A percentile compares a stretch with the other conserved stretches of the same genome.
phyloP scores from a whole-genome alignment of 2,329 filamentous ascomycete genomes.

The Akanthomyces uredinophilus region DNA sequence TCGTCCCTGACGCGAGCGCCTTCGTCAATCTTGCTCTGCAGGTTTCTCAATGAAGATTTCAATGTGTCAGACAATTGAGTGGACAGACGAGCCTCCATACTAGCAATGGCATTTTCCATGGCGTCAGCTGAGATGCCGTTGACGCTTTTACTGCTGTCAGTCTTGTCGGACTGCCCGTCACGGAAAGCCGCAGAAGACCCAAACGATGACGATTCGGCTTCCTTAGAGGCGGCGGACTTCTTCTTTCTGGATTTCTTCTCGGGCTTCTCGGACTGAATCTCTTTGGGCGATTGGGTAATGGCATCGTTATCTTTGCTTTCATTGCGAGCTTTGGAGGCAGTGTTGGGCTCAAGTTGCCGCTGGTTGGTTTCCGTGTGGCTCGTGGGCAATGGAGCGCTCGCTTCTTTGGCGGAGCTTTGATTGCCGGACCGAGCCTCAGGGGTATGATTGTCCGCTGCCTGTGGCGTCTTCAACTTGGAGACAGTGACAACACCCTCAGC shows the following conservation, averaged over 20 bases:
- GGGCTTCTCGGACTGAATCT: slow-evolving; percentile 47
- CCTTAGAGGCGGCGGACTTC: slow-evolving; percentile 49
- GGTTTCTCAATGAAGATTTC: slow-evolving; percentile 53
- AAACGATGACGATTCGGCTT: slow-evolving; percentile 43
- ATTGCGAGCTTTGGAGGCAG: slow-evolving; percentile 35
- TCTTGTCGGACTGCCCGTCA: slow-evolving; percentile 29
- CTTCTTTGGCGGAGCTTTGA: slow-evolving; percentile 34
- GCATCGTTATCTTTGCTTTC: slow-evolving; percentile 47
- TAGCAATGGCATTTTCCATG: slow-evolving; percentile 49
- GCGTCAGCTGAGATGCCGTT: slow-evolving; percentile 39
- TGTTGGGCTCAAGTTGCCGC: slow-evolving; percentile 28
- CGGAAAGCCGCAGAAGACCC: slow-evolving; percentile 32
- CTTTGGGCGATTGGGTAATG: slow-evolving; percentile 33
- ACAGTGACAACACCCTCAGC: slow-evolving; percentile 70
- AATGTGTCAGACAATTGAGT: slow-evolving; percentile 46
- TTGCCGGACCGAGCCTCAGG: slow-evolving; percentile 32
- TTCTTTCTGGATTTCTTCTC: slow-evolving; percentile 63
- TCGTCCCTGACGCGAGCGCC: slow-evolving; percentile 53
- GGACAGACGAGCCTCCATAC: slow-evolving; percentile 48
- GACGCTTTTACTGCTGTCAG: slow-evolving; percentile 27
- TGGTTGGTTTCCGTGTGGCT: slow-evolving; percentile 24
- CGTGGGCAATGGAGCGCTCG: slow-evolving; percentile 22
- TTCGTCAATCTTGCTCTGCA: slow-evolving; percentile 59
- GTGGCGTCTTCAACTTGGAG: slow-evolving; percentile 58
- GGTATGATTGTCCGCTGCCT: slow-evolving; percentile 31